Conservation (phyloP, 768 basidiomycete species). For the Kwoniella bestiolae region DNA sequence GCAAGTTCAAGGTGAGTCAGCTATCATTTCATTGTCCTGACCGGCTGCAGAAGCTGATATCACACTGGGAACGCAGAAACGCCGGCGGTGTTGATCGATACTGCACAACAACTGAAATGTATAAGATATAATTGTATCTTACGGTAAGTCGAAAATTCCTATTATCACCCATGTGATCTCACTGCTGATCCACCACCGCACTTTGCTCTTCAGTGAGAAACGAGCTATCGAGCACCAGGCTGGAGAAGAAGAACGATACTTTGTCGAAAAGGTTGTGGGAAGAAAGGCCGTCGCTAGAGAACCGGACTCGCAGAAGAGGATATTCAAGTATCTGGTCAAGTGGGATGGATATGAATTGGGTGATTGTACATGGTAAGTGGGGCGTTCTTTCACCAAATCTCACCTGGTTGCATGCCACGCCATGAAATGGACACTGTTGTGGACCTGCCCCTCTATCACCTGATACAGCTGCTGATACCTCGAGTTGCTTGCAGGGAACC, state of each 20-base stretch:
- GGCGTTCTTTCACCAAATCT: too few relatives aligned
- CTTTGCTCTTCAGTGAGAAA: constrained; percentile 21
- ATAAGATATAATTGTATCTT: constrained; percentile 27
- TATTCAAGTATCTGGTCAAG: constrained; percentile 25
- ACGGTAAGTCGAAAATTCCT: constrained; percentile 6
- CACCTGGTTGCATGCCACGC: too few relatives aligned
- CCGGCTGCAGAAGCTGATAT: not conserved
- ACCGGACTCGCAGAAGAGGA: not conserved
- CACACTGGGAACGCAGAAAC: constrained; percentile 7
- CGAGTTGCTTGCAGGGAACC: constrained; percentile 20
- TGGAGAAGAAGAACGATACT: constrained; percentile 17
- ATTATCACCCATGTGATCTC: too few relatives aligned
- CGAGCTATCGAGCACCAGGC: constrained; percentile 15
- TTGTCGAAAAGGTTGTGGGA: constrained; percentile 15
- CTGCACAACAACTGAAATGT: constrained; percentile 17
- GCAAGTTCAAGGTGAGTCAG: constrained; percentile 13
- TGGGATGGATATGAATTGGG: constrained; percentile 23
- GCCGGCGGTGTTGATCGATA: constrained; percentile 12
- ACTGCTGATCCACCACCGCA: not conserved
- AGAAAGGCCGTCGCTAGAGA: not conserved
- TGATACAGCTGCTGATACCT: not conserved
- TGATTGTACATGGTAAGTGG: constrained; percentile 27
- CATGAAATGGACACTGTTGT: too few relatives aligned
- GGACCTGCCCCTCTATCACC: not conserved
- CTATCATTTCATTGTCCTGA: not conserved